A percentile compares a stretch with the other conserved stretches of the same genome.
These are phyloP conservation scores for Polyporus tsugae DNA, from an alignment of 1,284 basidiomycete species.

Conservation along the genomic window DNA sequence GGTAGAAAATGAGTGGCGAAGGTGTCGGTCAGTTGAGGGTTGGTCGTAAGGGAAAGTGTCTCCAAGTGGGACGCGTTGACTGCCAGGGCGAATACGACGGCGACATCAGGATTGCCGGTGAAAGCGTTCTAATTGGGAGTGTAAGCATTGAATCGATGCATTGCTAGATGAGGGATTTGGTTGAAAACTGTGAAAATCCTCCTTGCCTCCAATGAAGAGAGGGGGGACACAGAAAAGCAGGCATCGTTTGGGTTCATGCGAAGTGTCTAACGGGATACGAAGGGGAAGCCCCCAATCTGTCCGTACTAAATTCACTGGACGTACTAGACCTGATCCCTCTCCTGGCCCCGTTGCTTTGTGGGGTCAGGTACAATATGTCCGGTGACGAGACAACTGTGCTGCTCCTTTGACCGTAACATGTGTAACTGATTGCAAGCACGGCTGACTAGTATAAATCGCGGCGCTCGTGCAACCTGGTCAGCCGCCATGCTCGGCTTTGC, in stretches of 20 bases:
- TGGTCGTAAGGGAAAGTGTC: constrained; percentile 54
- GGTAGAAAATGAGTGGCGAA: constrained; percentile 62
- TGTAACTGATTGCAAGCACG: no score
- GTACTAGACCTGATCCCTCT: neutral
- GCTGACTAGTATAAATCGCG: no score
- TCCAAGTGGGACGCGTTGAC: constrained; percentile 58
- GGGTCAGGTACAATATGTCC: neutral
- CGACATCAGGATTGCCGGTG: constrained; percentile 45
- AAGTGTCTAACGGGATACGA: no score
- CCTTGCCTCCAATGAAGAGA: no score
- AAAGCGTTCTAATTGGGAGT: constrained; percentile 52
- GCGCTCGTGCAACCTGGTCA: neutral
- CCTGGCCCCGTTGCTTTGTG: neutral
- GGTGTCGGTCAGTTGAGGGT: constrained; percentile 52
- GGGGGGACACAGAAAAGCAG: no score
- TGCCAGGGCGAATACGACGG: constrained; percentile 50
- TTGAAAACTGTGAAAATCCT: neutral
- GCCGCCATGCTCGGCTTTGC: no score
- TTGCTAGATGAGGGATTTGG: neutral
- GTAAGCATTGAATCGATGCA: neutral
- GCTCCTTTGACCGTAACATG: no score
- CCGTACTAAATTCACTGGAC: no score
- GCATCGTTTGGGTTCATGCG: no score
- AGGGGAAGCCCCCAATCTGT: no score
- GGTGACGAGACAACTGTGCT: neutral